Percentiles rank a stretch among this genome's conserved stretches.
Evolutionary conservation across 2,329 filamentous ascomycete genomes (phyloP).

Genomic region (Ramularia collo-cygni): DNA sequence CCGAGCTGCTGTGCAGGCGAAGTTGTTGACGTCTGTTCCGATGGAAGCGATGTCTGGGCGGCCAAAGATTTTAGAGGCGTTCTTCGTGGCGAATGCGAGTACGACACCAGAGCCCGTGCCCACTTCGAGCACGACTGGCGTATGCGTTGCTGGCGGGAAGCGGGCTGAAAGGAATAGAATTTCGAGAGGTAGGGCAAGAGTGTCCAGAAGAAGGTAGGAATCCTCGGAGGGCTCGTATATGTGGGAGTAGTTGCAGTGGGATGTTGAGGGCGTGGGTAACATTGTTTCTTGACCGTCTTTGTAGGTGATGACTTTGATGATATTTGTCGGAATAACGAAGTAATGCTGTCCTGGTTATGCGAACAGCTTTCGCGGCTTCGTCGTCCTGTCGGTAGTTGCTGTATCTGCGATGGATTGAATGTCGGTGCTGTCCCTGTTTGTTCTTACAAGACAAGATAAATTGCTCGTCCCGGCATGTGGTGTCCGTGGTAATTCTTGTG

Average conservation of each 20-base stretch:
- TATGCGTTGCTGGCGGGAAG: slow-evolving; percentile 41
- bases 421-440: too few relatives aligned
- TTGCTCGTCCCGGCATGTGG: too few relatives aligned
- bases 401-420: too few relatives aligned
- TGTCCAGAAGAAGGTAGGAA: slow-evolving; percentile 89
- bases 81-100: slow-evolving; percentile 76
- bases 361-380: too few relatives aligned
- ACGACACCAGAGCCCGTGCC: slow-evolving; percentile 91
- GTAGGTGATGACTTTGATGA: too few relatives aligned
- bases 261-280: slow-evolving; percentile 90
- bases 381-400: too few relatives aligned
- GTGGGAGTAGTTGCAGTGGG: slow-evolving; percentile 78
- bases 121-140: slow-evolving; percentile 67
- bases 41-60: slow-evolving; percentile 62
- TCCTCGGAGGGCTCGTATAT: slow-evolving; percentile 96
- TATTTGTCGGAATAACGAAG: background rate
- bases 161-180: slow-evolving; percentile 58
- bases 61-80: slow-evolving; percentile 66
- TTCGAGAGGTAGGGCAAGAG: slow-evolving; percentile 67
- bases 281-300: slow-evolving; percentile 41
- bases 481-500: too few relatives aligned
- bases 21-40: slow-evolving; percentile 76
- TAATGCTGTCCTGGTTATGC: too few relatives aligned
- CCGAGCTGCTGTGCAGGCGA: slow-evolving; percentile 70
- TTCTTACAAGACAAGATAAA: too few relatives aligned